Evolutionary conservation across 2,329 filamentous ascomycete genomes (phyloP).

Genomic region (Trichoderma oligosporum): DNA sequence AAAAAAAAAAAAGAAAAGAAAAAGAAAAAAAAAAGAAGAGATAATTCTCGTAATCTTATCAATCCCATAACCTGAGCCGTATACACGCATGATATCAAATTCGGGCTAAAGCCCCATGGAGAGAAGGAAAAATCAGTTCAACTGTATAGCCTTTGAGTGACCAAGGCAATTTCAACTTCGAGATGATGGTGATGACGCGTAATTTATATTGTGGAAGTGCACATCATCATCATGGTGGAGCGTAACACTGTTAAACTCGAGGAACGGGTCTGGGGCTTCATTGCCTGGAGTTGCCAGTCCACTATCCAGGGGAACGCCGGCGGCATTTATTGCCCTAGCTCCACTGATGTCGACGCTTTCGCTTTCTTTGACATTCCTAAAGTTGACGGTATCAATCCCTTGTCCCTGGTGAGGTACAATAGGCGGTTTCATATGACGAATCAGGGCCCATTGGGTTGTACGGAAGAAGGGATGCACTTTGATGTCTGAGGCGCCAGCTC

Average conservation of each 20-base stretch:
- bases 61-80: conserved; percentile 8
- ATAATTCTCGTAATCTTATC: conserved; percentile 15
- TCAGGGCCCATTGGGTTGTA: conserved; percentile 91
- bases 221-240: conserved; percentile 94
- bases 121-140: neutral
- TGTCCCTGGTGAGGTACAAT: conserved; percentile 90
- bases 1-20: conserved; percentile 1
- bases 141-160: neutral
- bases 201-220: conserved; percentile 34
- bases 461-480: conserved; percentile 96
- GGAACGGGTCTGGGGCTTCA: conserved; percentile 84
- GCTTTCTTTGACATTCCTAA: conserved; percentile 96
- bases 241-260: conserved; percentile 98
- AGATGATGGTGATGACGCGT: conserved; percentile 11
- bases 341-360: conserved; percentile 84
- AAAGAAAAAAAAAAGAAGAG: neutral
- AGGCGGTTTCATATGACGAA: conserved; percentile 95
- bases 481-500: conserved; percentile 93
- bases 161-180: neutral
- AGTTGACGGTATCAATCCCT: conserved; percentile 92
- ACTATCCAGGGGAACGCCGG: conserved; percentile 82
- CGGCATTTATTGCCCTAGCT: conserved; percentile 51
- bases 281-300: conserved; percentile 79
- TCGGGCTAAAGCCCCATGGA: neutral
- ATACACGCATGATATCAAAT: conserved; percentile 16